Evolutionary conservation across 306 rosid genomes (phyloP), one percentile per base, ranked within the genome.

Genomic region (Vicia faba): DNA sequence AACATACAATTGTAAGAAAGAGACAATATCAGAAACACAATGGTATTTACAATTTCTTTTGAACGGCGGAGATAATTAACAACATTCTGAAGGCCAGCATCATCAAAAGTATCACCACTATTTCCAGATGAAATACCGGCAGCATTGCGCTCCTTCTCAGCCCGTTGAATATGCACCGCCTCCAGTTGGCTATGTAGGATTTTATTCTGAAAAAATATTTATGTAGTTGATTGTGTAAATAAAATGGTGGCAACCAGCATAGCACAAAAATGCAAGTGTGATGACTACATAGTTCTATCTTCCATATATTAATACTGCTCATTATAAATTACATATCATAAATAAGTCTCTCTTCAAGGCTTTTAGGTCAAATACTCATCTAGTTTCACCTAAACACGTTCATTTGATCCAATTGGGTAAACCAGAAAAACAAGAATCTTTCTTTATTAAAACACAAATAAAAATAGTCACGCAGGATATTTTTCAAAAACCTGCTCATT

Each of bases 111-210:
- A 69, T 83, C 88, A 54, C 76, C 63, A 54, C 64, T 46, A 70
- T 75, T 83, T 66, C 75, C 85, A 62, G 87, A 73, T 51, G 91
- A 82, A 49, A 85, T 54, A 58, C 96, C 97, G 55, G 85, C 86
- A 26, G 87, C 82, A 64, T 50, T 68, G 33, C 95, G 97, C 73
- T 93, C 92, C 70, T 80, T 86, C 90, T 88, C 99, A 5, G 96
- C 96, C 83, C 85, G 54, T 48, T 78, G 95, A 70, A 93, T 93
- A 86, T 93, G 99, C 70, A 85, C 68, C 65, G 99, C 96, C 77
- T 93, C 99, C 26, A 93, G 95, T 70, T 84, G 86, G 81, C 82
- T 78, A 50, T 88, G 99, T 66, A 93, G 79, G 73, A 90, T 83
- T 84, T 90, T 90, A 79, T 93, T 93, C 99, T 93, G 82, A 67